Evolutionary conservation across 345 rosid genomes (phyloP), one percentile per base, ranked within the genome.

Genomic region (Eucalyptus regnans): DNA sequence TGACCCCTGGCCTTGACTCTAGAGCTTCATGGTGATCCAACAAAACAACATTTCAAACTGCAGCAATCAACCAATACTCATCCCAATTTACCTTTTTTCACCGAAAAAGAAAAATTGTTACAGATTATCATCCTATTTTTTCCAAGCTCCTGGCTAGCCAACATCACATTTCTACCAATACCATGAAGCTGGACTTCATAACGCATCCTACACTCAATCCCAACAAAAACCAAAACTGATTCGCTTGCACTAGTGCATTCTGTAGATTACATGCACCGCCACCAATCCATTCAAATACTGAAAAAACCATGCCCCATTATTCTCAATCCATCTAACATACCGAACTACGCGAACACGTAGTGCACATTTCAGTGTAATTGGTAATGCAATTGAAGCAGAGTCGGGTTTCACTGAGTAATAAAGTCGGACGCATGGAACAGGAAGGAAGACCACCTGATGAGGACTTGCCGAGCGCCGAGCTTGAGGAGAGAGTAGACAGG

Each of bases 391-490:
- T 5, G 37, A 25, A 12, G 88, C 64, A 9, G 50, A 23, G 33
- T 12, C 33, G 15, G 25, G 31, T n/a, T 15, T n/a, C 88, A 29
- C 0, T 14, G 31, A 43, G 29, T 51, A 37, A 23, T 17, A 11
- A 9, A 12, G 4, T 12, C 22, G 33, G 37, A 13, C 50, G 7
- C 8, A 33, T 15, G 17, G 64, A 44, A 20, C 7, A 41, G 15
- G 64, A 18, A 48, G 12, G 15, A 49, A 43, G 33, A 51, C 84
- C 87, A 95, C 97, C 96, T 94, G 93, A 93, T 93, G 25, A 95
- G 93, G 79, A 95, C 96, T 79, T 92, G 94, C 89, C 97, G 91
- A 51, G 96, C 97, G 46, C 97, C 97, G 22, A 93, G 94, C 91
- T 93, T 94, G 88, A 95, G 96, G 64, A 94, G 80, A 33, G 94